Evolutionary conservation across 805 yeast species (phyloP).

Genomic region (Scheffersomyces ergatensis): DNA sequence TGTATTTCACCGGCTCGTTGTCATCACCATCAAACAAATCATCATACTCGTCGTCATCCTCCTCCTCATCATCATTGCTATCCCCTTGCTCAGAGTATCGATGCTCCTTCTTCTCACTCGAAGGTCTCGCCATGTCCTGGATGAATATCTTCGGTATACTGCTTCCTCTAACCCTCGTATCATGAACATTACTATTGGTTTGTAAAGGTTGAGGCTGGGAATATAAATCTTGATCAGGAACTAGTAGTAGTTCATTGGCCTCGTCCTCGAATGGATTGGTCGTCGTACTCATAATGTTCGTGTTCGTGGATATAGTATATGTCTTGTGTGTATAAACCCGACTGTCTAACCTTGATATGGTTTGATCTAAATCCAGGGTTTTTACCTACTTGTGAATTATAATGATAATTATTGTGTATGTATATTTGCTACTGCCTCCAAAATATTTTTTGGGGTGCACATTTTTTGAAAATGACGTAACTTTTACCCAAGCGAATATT

Average conservation of each 20-base stretch:
- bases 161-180: no score
- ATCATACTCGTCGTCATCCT: not conserved
- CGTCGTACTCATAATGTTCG: not conserved
- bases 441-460: no score
- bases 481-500: no score
- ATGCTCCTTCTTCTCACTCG: not conserved
- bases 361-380: no score
- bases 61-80: not conserved
- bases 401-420: no score
- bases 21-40: constrained; percentile 10
- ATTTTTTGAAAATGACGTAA: no score
- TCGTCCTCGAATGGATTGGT: not conserved
- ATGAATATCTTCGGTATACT: not conserved
- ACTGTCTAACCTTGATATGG: no score
- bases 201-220: not conserved
- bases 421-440: no score
- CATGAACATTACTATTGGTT: not conserved
- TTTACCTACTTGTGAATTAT: no score
- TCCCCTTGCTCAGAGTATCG: not conserved
- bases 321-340: no score
- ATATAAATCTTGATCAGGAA: no score
- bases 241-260: not conserved
- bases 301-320: no score
- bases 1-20: constrained; percentile 11
- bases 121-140: not conserved